Evolutionary conservation across 2,329 filamentous ascomycete genomes (phyloP), one percentile per base, ranked within the genome.

Genomic region (Paecilomyces variotii): DNA sequence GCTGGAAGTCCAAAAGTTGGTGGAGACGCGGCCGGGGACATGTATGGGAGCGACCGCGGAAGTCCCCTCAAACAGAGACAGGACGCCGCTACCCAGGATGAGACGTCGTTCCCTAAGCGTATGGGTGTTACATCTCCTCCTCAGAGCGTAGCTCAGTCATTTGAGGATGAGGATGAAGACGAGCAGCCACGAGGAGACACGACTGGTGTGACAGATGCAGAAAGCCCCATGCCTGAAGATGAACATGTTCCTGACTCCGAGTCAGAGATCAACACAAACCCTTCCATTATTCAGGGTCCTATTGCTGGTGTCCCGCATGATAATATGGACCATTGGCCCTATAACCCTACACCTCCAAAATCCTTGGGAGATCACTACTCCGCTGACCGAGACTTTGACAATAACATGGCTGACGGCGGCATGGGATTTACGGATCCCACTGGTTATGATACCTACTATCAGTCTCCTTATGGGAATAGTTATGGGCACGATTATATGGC

Each of bases 201-300:
- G 51, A 91, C 82, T 69, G 87, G 86, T 53, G 71, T 92, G 60
- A 90, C 90, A 2, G 82, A 87, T 63, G 75, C 83, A 35, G 76
- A 86, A 58, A 80, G 92, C 64, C 87, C 88, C 4, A 84, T 92
- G 78, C 90, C 88, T 0, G 91, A 92, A 68, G 86, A 89, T 67
- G 90, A 88, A 3, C 88, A 90, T 63, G 80, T 78, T 53, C 71
- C 81, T 24, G 82, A 84, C 50, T 73, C 74, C 3, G 75, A 77
- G 58, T 71, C 70, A 11, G 91, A 95, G 61, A 82, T 90, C 14
- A 87, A 85, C 53, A 96, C 91, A 19, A 95, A 95, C 68, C 91
- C 91, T 2, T 96, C 92, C 0, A 81, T 92, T 55, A 85, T 95
- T 49, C 84, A 91, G 63, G 90, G 89, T 19, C 87, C 87, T 0